phyloP scores from a whole-genome alignment of 1,284 basidiomycete genomes.

The Tremellales sp. region DNA sequence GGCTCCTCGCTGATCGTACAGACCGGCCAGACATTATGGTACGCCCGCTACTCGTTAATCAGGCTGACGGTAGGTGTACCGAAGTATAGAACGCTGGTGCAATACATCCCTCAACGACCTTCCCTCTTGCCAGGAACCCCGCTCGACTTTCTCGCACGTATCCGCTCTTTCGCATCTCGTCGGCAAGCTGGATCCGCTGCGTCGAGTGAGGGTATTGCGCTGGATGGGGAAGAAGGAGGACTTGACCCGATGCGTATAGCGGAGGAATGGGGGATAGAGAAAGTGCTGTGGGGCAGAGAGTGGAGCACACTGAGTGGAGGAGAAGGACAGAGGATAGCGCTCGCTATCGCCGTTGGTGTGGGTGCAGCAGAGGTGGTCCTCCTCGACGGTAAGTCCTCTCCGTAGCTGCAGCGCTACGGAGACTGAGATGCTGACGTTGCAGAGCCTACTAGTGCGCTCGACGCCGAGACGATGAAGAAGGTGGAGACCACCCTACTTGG shows the following conservation, averaged over 20 bases:
- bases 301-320: conserved; percentile 78
- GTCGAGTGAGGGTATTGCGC: not conserved
- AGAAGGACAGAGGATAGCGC: conserved; percentile 72
- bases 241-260: conserved; percentile 58
- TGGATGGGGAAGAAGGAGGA: no score
- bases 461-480: conserved; percentile 59
- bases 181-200: not conserved
- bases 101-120: conserved; percentile 80
- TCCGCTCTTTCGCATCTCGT: conserved; percentile 60
- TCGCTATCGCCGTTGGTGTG: conserved; percentile 68
- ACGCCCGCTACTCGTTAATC: conserved; percentile 14
- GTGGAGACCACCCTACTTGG: conserved; percentile 63
- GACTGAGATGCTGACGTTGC: conserved; percentile 6
- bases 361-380: conserved; percentile 73
- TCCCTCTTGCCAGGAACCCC: conserved; percentile 77
- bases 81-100: conserved; percentile 66
- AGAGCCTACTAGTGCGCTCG: conserved; percentile 85
- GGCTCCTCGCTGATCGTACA: conserved; percentile 27
- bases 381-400: conserved; percentile 63
- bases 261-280: conserved; percentile 62
- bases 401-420: not conserved
- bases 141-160: conserved; percentile 60
- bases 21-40: conserved; percentile 59
- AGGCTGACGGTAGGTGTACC: conserved; percentile 59
- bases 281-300: conserved; percentile 66